Percentiles rank a stretch among this genome's conserved stretches.
phyloP scores from a whole-genome alignment of 169 alveolate species.

The Plasmodium inui region DNA sequence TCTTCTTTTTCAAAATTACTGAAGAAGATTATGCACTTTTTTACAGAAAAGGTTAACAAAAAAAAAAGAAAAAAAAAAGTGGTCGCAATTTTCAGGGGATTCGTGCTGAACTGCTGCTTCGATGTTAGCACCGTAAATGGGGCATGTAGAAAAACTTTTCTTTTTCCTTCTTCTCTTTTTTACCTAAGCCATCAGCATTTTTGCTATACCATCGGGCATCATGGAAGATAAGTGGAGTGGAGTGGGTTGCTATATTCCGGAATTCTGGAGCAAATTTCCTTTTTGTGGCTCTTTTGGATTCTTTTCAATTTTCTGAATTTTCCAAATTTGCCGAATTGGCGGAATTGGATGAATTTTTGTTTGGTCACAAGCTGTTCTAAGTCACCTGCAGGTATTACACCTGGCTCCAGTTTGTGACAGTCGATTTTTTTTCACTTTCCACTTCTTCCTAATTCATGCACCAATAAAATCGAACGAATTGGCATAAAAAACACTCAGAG shows the following conservation, averaged over 20 bases:
- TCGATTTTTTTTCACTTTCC: background rate
- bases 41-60: conserved; percentile 2
- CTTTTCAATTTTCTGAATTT: background rate
- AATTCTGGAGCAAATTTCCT: background rate
- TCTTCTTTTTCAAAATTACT: background rate
- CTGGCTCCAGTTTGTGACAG: background rate
- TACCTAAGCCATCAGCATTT: background rate
- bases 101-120: background rate
- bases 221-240: background rate
- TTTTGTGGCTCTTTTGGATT: background rate
- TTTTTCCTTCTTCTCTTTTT: background rate
- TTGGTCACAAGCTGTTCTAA: background rate
- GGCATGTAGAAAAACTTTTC: background rate
- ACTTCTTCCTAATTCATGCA: background rate
- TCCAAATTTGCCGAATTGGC: background rate
- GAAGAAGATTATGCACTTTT: conserved; percentile 17
- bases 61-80: background rate
- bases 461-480: conserved; percentile 1
- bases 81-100: background rate
- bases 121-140: background rate
- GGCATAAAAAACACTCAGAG: background rate
- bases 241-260: background rate
- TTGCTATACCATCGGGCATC: background rate
- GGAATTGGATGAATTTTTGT: background rate
- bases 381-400: background rate